Conservation (phyloP, 805 yeast genomes). For the Kazachstania viticola region DNA sequence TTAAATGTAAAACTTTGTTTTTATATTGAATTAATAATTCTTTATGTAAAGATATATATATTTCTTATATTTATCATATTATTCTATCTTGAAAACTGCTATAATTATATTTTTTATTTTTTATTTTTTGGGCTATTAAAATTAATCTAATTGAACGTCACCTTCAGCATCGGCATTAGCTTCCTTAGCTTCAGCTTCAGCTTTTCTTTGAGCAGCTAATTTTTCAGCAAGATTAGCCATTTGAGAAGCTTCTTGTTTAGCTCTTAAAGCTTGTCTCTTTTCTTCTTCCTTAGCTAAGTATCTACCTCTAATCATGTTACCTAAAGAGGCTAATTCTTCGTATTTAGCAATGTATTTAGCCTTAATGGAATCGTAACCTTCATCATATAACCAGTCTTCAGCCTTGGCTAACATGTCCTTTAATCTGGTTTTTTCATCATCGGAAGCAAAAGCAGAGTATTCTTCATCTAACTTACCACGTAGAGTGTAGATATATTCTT, state of each 20-base stretch:
- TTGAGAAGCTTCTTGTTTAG: conserved; percentile 79
- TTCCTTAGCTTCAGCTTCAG: conserved; percentile 26
- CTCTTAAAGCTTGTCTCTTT: conserved; percentile 76
- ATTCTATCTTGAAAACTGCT: too few relatives aligned
- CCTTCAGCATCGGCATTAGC: conserved; percentile 33
- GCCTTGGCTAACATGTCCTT: conserved; percentile 64
- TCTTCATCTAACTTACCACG: conserved; percentile 94
- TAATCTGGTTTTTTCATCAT: conserved; percentile 77
- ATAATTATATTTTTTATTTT: too few relatives aligned
- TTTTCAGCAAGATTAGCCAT: conserved; percentile 76
- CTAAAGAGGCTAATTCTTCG: conserved; percentile 90
- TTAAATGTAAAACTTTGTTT: too few relatives aligned
- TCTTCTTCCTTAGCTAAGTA: conserved; percentile 91
- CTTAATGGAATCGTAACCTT: conserved; percentile 92
- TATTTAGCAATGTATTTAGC: conserved; percentile 95
- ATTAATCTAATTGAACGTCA: conserved; percentile 30
- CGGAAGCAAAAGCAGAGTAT: conserved; percentile 79
- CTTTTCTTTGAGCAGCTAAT: conserved; percentile 68
- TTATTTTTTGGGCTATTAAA: too few relatives aligned
- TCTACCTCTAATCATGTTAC: conserved; percentile 93
- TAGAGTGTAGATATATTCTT: conserved; percentile 95
- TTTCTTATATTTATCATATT: too few relatives aligned
- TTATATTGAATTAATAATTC: too few relatives aligned
- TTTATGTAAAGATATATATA: too few relatives aligned
- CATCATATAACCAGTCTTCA: conserved; percentile 98